These are phyloP conservation scores for Talinum fruticosum DNA, from an alignment of 148 eudicot genomes.

Conservation along the genomic window DNA sequence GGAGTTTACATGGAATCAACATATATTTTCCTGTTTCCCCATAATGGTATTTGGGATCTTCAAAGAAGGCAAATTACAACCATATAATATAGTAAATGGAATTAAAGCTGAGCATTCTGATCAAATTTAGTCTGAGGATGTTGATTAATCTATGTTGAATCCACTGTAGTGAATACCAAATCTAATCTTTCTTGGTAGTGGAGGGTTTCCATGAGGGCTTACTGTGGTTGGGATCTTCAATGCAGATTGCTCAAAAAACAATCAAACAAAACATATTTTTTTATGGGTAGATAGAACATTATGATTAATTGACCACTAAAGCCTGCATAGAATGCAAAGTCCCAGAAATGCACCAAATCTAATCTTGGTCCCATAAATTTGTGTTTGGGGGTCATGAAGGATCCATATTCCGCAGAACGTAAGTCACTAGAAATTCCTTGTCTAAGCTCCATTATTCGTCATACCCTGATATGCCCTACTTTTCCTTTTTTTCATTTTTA, in stretches of 20 bases:
- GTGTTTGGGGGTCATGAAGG: not conserved
- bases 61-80: slow-evolving; percentile 11
- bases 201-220: slow-evolving; percentile 9
- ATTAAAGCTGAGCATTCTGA: slow-evolving; percentile 1
- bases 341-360: slow-evolving; percentile 40
- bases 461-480: slow-evolving; percentile 7
- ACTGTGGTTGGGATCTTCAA: slow-evolving; percentile 35
- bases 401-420: slow-evolving; percentile 17
- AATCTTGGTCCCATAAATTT: slow-evolving; percentile 32
- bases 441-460: not conserved
- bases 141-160: slow-evolving; percentile 12
- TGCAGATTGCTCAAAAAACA: not conserved
- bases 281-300: not conserved
- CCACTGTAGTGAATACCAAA: slow-evolving; percentile 20
- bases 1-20: slow-evolving; percentile 22
- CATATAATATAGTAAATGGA: not conserved
- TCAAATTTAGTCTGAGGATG: slow-evolving; percentile 10
- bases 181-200: slow-evolving; percentile 28
- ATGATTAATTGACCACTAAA: slow-evolving; percentile 19
- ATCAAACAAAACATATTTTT: slow-evolving; percentile 7
- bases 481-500: not conserved
- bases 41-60: slow-evolving; percentile 25
- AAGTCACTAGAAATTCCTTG: slow-evolving; percentile 15
- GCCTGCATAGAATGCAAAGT: slow-evolving; percentile 25
- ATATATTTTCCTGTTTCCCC: slow-evolving; percentile 9